Evolutionary conservation across 345 rosid species (phyloP).

Genomic region (Bretschneidera sinensis): DNA sequence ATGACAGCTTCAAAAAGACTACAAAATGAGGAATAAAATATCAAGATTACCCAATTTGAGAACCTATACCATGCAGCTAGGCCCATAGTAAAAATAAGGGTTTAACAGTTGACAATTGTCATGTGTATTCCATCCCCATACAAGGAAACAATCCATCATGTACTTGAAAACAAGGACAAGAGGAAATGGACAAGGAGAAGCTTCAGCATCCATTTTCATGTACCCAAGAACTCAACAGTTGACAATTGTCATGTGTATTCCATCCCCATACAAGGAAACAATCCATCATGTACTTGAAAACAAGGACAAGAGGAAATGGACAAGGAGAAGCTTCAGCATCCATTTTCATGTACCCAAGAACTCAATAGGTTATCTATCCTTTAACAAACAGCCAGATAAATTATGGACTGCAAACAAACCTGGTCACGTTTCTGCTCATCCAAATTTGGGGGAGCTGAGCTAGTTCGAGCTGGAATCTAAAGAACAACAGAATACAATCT

Average conservation of each 20-base stretch:
- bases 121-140: neutral
- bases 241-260: neutral
- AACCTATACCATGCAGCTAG: constrained; percentile 6
- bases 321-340: neutral
- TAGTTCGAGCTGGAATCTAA: constrained; percentile 93
- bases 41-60: neutral
- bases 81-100: constrained; percentile 9
- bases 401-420: constrained; percentile 30
- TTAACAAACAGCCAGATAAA: constrained; percentile 5
- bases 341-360: neutral
- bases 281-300: too few relatives aligned
- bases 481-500: constrained; percentile 12
- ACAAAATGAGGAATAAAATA: neutral
- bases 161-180: too few relatives aligned
- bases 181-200: neutral
- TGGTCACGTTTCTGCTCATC: constrained; percentile 95
- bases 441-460: constrained; percentile 96
- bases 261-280: constrained; percentile 2
- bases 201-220: neutral
- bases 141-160: neutral
- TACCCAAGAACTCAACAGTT: neutral
- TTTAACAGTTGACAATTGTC: neutral
- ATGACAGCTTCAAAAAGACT: constrained; percentile 15
- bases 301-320: neutral
- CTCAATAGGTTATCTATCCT: neutral